These are phyloP conservation scores for Cryphonectria japonica DNA, from an alignment of 2,329 filamentous ascomycete genomes.

Conservation along the genomic window DNA sequence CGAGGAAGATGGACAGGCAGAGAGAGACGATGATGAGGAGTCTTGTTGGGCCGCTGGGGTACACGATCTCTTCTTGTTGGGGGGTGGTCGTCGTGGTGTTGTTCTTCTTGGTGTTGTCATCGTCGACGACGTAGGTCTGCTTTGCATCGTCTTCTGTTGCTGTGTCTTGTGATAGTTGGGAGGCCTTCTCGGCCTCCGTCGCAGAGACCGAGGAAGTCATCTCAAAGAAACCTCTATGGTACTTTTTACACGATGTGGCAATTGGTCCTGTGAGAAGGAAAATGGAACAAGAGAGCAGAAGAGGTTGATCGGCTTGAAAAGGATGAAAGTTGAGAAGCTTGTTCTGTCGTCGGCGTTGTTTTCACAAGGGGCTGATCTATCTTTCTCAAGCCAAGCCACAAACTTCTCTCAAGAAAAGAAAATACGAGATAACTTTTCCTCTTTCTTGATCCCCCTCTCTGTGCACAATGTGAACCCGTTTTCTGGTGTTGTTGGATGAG, in stretches of 20 bases:
- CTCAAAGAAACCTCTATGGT: too few species aligned
- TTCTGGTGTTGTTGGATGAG: too few species aligned
- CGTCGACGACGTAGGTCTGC: not conserved
- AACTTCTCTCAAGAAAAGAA: too few species aligned
- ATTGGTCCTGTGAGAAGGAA: not conserved
- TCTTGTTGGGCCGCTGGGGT: slow-evolving; percentile 47
- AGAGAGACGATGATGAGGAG: slow-evolving; percentile 48
- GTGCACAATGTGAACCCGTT: too few species aligned
- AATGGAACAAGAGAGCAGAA: not conserved
- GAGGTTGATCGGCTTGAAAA: too few species aligned
- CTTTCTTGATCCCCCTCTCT: too few species aligned
- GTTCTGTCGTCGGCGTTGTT: too few species aligned
- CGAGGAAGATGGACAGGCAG: slow-evolving; percentile 52
- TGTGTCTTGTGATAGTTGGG: slow-evolving; percentile 6
- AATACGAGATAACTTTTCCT: too few species aligned
- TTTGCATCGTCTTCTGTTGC: not conserved
- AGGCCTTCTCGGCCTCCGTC: slow-evolving; percentile 14
- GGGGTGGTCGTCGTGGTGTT: not conserved
- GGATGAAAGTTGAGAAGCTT: too few species aligned
- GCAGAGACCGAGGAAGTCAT: not conserved
- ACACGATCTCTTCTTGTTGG: slow-evolving; percentile 34
- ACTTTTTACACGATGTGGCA: not conserved
- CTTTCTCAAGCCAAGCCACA: too few species aligned
- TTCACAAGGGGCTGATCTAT: too few species aligned
- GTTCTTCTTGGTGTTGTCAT: not conserved